Evolutionary conservation across 495 filamentous ascomycete genomes (phyloP).

Genomic region (Aspergillus incahuasiensis): DNA sequence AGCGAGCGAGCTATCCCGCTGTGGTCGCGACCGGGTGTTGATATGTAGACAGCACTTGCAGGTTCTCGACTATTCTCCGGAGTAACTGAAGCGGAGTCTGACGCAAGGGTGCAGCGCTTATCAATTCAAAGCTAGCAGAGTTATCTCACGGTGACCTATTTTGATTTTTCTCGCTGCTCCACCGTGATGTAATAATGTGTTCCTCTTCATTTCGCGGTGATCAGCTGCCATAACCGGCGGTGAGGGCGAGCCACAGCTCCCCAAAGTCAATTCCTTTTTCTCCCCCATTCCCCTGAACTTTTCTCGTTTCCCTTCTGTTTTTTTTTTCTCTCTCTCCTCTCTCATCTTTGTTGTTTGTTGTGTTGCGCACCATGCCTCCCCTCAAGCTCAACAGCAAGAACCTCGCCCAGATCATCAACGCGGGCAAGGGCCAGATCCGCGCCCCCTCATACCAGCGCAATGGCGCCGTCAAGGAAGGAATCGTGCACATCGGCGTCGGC

Average conservation of each 20-base stretch:
- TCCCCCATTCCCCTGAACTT: neutral
- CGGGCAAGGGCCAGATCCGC: slow-evolving; percentile 25
- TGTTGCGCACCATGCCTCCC: slow-evolving; percentile 27
- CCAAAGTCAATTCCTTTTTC: neutral
- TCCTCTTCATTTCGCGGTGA: neutral
- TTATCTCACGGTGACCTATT: neutral
- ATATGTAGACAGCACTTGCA: no score
- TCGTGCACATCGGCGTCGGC: slow-evolving; percentile 45
- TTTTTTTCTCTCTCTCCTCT: neutral
- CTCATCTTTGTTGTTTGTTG: neutral
- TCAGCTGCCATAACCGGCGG: neutral
- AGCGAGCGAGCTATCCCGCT: neutral
- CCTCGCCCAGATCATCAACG: slow-evolving; percentile 31
- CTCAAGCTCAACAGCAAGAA: slow-evolving; percentile 39
- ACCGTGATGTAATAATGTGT: neutral
- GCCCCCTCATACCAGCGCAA: slow-evolving; percentile 36
- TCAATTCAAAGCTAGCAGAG: no score
- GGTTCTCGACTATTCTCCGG: no score
- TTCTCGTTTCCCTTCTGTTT: neutral
- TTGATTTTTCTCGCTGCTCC: neutral
- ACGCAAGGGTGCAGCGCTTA: neutral
- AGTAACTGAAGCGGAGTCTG: neutral
- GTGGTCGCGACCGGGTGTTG: no score
- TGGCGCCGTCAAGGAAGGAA: slow-evolving; percentile 44
- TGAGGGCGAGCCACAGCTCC: neutral